Evolutionary conservation across 1,284 basidiomycete species (phyloP), one percentile per base, ranked within the genome.

Genomic region (Cryptococcus hybrid): DNA sequence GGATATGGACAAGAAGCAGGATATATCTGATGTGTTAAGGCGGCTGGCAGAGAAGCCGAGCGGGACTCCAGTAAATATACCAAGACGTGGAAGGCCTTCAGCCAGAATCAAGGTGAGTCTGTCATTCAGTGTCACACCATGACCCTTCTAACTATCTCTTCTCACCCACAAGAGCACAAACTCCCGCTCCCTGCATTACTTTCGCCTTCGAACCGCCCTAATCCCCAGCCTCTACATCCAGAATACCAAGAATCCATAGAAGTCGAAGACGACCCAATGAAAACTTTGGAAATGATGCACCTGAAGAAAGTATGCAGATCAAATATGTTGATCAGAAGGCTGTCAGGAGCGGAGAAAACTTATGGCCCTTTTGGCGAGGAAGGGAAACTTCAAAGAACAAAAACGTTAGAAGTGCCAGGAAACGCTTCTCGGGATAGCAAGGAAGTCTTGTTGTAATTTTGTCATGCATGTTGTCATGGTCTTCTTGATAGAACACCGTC

Each of bases 21-120:
- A 37, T 56, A 57, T 69, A 62, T 67, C 67, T 30, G 65, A 70
- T 13, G 65, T 59, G 13, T 47, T 70, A 53, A 63, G 62, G 49
- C 58, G 55, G 42, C 52, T 70, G 49, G 67, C 65, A 8, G 60
- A 66, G 52, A 56, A 60, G 15, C 60, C 52, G n/a, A 56, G 42
- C 4, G 51, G 43, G 49, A 43, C 57, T 2, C 30, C 42, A 24
- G 48, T 43, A n/a, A 54, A 55, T 18, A 43, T 52, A 7, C 47
- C 53, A 6, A 54, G 60, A 34, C n/a, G 57, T 6, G 51, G 54
- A 40, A 43, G 60, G 40, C 55, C 57, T 7, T 54, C 49, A 12
- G 48, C 57, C 37, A 47, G 57, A 12, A 47, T 58, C 18, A 61
- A 61, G 44, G 60, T 61, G 39, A 56, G 60, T 56, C 30, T 8